phyloP scores from a whole-genome alignment of 345 rosid species.

The Euphorbia pulcherrima region DNA sequence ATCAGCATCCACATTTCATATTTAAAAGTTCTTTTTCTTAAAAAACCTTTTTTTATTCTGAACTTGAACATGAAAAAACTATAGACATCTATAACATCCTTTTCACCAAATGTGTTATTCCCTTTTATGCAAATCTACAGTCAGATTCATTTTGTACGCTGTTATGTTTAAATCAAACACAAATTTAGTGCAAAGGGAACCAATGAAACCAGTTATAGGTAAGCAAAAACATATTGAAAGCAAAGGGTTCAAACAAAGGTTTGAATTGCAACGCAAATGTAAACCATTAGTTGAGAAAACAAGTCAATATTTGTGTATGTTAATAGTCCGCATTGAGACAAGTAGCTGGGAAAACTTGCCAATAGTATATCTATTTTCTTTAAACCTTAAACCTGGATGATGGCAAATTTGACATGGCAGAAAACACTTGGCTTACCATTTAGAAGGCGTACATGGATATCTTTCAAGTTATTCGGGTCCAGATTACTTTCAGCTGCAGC shows the following conservation, averaged over 20 bases:
- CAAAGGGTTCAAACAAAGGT: neutral
- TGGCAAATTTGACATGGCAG: neutral
- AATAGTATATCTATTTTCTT: neutral
- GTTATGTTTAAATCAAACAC: neutral
- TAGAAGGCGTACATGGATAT: conserved; percentile 76
- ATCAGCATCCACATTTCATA: neutral
- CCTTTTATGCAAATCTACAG: neutral
- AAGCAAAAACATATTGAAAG: neutral
- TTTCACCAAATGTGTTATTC: neutral
- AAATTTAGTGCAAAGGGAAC: no score
- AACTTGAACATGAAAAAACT: neutral
- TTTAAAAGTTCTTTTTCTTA: neutral
- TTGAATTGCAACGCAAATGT: neutral
- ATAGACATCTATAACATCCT: neutral
- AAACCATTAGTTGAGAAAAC: neutral
- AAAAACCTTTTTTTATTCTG: neutral
- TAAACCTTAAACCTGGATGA: neutral
- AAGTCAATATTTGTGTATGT: no score
- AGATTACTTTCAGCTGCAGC: conserved; percentile 41
- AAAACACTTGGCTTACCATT: conserved; percentile 53
- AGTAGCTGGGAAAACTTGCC: neutral
- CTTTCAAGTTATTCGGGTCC: conserved; percentile 62
- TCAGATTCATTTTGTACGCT: neutral
- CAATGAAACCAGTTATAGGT: neutral
- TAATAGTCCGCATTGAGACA: neutral